Conservation (phyloP, 176 grass and related monocot species). For the Oryza officinalis region DNA sequence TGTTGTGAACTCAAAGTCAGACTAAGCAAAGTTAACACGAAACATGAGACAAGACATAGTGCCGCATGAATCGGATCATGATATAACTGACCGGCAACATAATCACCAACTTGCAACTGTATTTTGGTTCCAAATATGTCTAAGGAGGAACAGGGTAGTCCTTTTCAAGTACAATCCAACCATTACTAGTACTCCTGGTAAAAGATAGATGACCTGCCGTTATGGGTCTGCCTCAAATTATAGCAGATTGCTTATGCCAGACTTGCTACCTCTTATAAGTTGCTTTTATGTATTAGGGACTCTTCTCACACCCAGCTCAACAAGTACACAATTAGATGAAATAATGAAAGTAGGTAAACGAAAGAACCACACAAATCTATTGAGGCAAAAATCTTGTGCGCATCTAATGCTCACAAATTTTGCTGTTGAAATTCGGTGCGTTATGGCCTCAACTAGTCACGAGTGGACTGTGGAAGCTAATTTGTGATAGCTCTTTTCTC, state of each 20-base stretch:
- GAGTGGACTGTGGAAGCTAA: background rate
- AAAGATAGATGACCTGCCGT: slow-evolving; percentile 34
- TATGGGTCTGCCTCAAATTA: slow-evolving; percentile 3
- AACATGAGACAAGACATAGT: slow-evolving; percentile 5
- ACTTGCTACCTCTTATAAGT: background rate
- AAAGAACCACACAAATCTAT: background rate
- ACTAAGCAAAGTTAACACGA: slow-evolving; percentile 15
- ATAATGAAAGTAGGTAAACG: background rate
- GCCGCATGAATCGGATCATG: slow-evolving; percentile 35
- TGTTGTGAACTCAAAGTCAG: background rate
- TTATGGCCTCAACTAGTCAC: background rate
- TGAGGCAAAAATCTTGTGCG: background rate
- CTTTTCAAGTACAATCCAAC: slow-evolving; percentile 13
- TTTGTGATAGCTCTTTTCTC: background rate
- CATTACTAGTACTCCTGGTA: slow-evolving; percentile 7
- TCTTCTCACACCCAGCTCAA: background rate
- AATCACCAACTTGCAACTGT: slow-evolving; percentile 26
- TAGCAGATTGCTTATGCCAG: slow-evolving; percentile 8
- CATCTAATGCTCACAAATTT: slow-evolving; percentile 1
- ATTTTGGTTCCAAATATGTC: slow-evolving; percentile 28
- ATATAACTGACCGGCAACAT: slow-evolving; percentile 33
- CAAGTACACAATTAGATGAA: background rate
- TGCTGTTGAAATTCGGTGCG: background rate
- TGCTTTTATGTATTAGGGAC: background rate
- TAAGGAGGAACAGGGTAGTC: background rate